These are phyloP conservation scores for Murraya paniculata DNA, from an alignment of 345 rosid species.

Conservation along the genomic window DNA sequence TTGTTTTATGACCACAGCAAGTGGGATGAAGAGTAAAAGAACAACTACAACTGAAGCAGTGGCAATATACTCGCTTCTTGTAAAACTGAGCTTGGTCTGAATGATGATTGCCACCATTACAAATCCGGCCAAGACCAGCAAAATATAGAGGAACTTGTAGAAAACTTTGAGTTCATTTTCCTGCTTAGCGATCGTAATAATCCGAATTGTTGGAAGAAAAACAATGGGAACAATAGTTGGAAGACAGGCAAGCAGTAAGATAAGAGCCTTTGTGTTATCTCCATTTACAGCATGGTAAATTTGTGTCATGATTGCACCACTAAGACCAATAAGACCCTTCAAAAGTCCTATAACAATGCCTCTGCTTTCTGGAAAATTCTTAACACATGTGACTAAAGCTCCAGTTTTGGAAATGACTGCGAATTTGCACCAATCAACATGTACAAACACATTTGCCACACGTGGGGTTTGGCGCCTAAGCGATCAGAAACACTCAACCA, in stretches of 20 bases:
- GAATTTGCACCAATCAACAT: slow-evolving; percentile 52
- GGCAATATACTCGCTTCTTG: slow-evolving; percentile 28
- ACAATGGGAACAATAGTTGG: slow-evolving; percentile 45
- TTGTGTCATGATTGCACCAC: slow-evolving; percentile 20
- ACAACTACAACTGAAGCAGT: slow-evolving; percentile 38
- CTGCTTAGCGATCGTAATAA: slow-evolving; percentile 32
- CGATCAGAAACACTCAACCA: slow-evolving; percentile 31
- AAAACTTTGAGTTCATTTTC: slow-evolving; percentile 42
- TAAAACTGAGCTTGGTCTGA: slow-evolving; percentile 40
- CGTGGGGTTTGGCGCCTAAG: slow-evolving; percentile 13
- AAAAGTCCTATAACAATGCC: slow-evolving; percentile 48
- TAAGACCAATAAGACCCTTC: slow-evolving; percentile 49
- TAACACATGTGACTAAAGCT: slow-evolving; percentile 44
- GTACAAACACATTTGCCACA: slow-evolving; percentile 53
- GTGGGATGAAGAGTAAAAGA: slow-evolving; percentile 36
- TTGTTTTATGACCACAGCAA: slow-evolving; percentile 40
- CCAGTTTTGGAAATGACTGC: slow-evolving; percentile 52
- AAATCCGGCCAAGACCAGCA: slow-evolving; percentile 46
- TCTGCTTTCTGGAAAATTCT: slow-evolving; percentile 54
- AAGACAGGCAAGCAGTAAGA: slow-evolving; percentile 53
- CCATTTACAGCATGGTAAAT: slow-evolving; percentile 26
- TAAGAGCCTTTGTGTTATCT: slow-evolving; percentile 35
- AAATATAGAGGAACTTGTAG: slow-evolving; percentile 39
- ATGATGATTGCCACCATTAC: slow-evolving; percentile 41
- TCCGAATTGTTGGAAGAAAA: slow-evolving; percentile 40